These are phyloP conservation scores for Pichia sp. DNA, from an alignment of 1,139 yeast genomes.

Conservation along the genomic window DNA sequence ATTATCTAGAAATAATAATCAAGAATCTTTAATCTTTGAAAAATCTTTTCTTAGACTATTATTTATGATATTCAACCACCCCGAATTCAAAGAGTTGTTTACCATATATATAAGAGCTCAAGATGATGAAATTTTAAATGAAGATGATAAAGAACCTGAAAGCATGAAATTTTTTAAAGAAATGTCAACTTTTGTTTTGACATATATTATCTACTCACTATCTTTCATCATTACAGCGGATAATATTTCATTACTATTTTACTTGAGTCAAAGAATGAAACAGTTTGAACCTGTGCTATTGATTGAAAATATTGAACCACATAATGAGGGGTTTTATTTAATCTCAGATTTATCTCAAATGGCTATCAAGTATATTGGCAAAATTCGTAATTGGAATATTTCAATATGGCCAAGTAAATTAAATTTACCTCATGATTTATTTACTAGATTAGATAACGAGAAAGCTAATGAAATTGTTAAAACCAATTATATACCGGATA, in stretches of 20 bases:
- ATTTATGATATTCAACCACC: constrained; percentile 71
- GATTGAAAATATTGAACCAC: constrained; percentile 30
- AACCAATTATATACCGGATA: constrained; percentile 9
- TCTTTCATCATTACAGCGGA: constrained; percentile 57
- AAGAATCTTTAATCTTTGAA: constrained; percentile 49
- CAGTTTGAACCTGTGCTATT: constrained; percentile 45
- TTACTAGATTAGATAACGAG: constrained; percentile 30
- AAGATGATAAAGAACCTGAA: not conserved
- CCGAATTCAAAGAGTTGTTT: constrained; percentile 49
- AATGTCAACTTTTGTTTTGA: constrained; percentile 39
- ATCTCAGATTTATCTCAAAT: constrained; percentile 72
- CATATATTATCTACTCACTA: constrained; percentile 55
- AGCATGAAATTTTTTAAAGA: constrained; percentile 21
- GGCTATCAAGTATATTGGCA: constrained; percentile 53
- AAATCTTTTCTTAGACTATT: constrained; percentile 60
- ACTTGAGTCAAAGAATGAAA: constrained; percentile 72
- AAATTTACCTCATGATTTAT: constrained; percentile 60
- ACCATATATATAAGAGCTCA: constrained; percentile 10
- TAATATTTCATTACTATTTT: constrained; percentile 67
- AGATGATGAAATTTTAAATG: not conserved
- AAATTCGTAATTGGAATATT: constrained; percentile 58
- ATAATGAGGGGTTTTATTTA: constrained; percentile 40
- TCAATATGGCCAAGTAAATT: constrained; percentile 80
- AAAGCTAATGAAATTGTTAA: constrained; percentile 4
- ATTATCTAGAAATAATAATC: constrained; percentile 13